Base-by-base conservation (phyloP, 2,329 filamentous ascomycete genomes). In the Apiospora aurea region DNA sequence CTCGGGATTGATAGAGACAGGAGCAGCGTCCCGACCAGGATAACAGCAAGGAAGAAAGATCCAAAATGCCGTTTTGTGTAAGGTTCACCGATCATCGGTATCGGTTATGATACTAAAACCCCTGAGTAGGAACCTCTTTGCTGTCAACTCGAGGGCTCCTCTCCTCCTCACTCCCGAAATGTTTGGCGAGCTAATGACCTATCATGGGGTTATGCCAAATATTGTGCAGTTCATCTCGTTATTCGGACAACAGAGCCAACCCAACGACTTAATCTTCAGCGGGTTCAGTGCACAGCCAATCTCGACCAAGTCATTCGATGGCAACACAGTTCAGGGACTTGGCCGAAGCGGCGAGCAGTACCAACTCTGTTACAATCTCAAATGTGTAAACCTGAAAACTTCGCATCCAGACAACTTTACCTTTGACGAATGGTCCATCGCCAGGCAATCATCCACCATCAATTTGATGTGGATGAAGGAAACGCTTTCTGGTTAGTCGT, bases 401-500 rank as follows among this genome's bases (percentile, higher is more conserved):
- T 53, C 47, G 21, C 49, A 70, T 5, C 66, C 71, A 13, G 44
- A 29, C 1, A 26, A 70, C 41, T 61, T 49, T 10, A 76, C 26
- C 53, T 53, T 67, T 76, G 73, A 70, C 57, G 73, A 77, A 29
- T 83, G 82, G 81, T 81, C 80, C 0, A 81, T 84, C 77, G 79
- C 18, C 82, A 83, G 69, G 81, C 79, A 0, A 82, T 79, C 0
- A 71, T 85, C 4, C 79, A 84, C 70, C 83, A 85, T 69, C 79
- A 81, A 44, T 84, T 84, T 69, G 83, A 85, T 67, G 73, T 83
- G 0, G 75, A 75, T 0, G 72, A 76, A 3, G 76, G 82, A 0
- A 82, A 77, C 1, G 76, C 81, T 0, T 69, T 85, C 2, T 86
- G 85, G 85, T 79, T 86, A 7, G 75, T 84, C 0, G 80, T 81